These are phyloP conservation scores for Pythium brassicae DNA, from an alignment of 352 stramenopile species.

Conservation along the genomic window DNA sequence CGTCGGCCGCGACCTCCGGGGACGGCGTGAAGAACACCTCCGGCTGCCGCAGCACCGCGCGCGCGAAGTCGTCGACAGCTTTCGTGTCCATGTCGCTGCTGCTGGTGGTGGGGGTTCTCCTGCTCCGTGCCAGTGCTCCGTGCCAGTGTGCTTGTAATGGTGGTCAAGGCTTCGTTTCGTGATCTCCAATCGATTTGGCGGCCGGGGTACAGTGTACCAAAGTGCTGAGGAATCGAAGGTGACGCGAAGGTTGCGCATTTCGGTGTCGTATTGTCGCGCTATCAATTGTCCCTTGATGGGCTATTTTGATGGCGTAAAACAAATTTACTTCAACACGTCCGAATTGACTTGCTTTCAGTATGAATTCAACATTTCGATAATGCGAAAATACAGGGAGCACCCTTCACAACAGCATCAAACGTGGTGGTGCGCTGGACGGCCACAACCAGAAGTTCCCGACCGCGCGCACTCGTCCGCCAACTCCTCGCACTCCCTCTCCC, in stretches of 20 bases:
- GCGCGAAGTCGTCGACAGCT: constrained; percentile 51
- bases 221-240: background rate
- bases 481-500: constrained; percentile 6
- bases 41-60: constrained; percentile 64
- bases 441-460: constrained; percentile 7
- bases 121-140: too few species aligned
- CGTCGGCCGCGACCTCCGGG: constrained; percentile 49
- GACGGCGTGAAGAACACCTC: constrained; percentile 85
- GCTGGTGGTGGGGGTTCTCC: background rate
- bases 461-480: constrained; percentile 1
- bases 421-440: background rate
- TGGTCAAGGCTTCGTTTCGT: background rate
- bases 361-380: background rate
- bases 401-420: background rate
- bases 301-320: constrained; percentile 1
- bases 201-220: background rate
- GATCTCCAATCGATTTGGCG: constrained; percentile 2
- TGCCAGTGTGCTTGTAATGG: background rate
- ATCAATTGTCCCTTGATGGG: background rate
- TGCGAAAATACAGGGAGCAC: background rate
- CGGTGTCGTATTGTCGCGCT: background rate
- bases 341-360: background rate
- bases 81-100: constrained; percentile 45
- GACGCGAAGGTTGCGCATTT: background rate
- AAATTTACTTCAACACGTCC: background rate